phyloP scores from a whole-genome alignment of 768 basidiomycete genomes.

The Mycena kentingensis region DNA sequence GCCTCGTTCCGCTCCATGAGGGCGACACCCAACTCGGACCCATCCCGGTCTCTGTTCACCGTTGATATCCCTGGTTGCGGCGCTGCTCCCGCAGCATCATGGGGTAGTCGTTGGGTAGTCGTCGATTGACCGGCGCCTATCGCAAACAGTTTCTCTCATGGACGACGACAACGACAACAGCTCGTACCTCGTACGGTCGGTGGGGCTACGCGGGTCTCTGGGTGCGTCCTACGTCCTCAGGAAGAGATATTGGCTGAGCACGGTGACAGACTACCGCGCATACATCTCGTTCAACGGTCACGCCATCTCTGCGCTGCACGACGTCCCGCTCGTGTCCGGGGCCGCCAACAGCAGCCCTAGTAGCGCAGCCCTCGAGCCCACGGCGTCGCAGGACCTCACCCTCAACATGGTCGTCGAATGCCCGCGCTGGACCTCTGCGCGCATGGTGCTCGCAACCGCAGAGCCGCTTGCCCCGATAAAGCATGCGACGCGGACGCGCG shows the following conservation, averaged over 20 bases:
- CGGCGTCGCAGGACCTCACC: constrained; percentile 64
- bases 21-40: too few relatives aligned
- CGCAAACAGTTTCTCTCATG: too few relatives aligned
- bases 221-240: neutral
- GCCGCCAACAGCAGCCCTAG: too few relatives aligned
- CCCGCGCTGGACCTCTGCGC: constrained; percentile 84
- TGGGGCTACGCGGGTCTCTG: neutral
- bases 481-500: constrained; percentile 66
- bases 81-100: too few relatives aligned
- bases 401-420: constrained; percentile 82
- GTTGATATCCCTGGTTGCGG: too few relatives aligned
- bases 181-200: neutral
- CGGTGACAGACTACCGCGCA: neutral
- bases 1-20: too few relatives aligned
- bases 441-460: constrained; percentile 80
- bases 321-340: constrained; percentile 83
- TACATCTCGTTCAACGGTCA: constrained; percentile 1
- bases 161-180: neutral
- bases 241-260: neutral
- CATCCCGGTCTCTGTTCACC: too few relatives aligned
- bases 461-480: constrained; percentile 83
- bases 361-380: too few relatives aligned
- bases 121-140: too few relatives aligned
- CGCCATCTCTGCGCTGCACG: constrained; percentile 62
- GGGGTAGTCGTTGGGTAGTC: too few relatives aligned